Evolutionary conservation across 2,329 filamentous ascomycete species (phyloP).

Genomic region (Penicillium sp.): DNA sequence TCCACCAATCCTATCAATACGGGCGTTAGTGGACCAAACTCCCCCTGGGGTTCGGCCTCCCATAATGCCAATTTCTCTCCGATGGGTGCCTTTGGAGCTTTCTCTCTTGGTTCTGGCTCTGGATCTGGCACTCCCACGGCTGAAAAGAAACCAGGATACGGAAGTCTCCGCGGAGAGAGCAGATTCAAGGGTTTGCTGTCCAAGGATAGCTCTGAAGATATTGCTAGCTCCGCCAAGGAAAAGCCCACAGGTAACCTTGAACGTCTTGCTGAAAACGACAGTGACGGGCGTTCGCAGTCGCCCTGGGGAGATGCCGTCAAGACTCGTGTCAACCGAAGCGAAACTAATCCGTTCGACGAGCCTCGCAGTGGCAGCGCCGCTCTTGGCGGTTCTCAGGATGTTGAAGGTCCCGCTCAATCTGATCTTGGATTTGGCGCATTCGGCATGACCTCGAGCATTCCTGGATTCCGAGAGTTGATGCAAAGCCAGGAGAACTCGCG

Average conservation of each 20-base stretch:
- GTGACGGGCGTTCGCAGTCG: conserved; percentile 45
- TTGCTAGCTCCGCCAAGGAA: conserved; percentile 51
- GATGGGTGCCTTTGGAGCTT: conserved; percentile 87
- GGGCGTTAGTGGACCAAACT: conserved; percentile 47
- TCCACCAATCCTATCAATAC: conserved; percentile 53
- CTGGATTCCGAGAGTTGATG: conserved; percentile 57
- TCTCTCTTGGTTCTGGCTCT: conserved; percentile 61
- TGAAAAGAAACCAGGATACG: conserved; percentile 70
- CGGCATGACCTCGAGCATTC: conserved; percentile 57
- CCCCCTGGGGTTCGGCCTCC: conserved; percentile 59
- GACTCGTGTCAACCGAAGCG: conserved; percentile 47
- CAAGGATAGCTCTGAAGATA: conserved; percentile 70
- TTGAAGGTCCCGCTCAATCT: conserved; percentile 28
- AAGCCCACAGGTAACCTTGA: conserved; percentile 54
- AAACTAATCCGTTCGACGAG: conserved; percentile 50
- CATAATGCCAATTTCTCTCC: conserved; percentile 63
- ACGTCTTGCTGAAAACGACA: conserved; percentile 52
- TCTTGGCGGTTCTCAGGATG: conserved; percentile 72
- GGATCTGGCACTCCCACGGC: conserved; percentile 52
- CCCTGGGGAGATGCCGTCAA: conserved; percentile 51
- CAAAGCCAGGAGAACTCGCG: conserved; percentile 57
- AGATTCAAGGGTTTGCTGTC: conserved; percentile 81
- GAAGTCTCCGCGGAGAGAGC: conserved; percentile 69
- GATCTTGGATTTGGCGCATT: conserved; percentile 60
- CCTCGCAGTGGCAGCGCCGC: conserved; percentile 62